Percentiles rank a stretch among this genome's conserved stretches.
Conservation (phyloP, 176 grass and related monocot species). For the Thalia dealbata region DNA sequence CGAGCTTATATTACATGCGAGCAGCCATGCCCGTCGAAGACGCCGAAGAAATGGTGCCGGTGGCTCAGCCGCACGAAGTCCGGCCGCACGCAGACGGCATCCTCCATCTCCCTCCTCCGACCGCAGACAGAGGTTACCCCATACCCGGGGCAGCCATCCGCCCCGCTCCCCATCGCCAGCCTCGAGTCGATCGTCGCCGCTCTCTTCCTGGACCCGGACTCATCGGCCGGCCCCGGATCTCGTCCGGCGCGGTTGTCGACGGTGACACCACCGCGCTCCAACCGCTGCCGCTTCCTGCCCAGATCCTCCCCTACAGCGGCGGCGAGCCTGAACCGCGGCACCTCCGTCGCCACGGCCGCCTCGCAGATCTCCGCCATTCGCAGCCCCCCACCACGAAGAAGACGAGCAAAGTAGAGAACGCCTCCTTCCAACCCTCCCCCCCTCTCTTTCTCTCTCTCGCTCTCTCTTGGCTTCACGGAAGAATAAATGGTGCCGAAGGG, state of each 20-base stretch:
- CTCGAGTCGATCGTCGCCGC: background rate
- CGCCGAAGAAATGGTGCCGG: constrained; percentile 60
- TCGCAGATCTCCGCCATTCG: background rate
- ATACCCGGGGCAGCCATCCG: constrained; percentile 4
- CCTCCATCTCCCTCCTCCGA: constrained; percentile 80
- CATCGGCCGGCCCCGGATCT: background rate
- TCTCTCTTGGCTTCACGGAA: background rate
- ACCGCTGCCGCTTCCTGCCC: constrained; percentile 22
- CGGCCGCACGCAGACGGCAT: constrained; percentile 34
- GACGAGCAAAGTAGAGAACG: too few relatives aligned
- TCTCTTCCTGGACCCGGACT: background rate
- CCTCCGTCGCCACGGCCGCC: constrained; percentile 41
- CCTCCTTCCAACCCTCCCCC: background rate
- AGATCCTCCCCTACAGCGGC: background rate
- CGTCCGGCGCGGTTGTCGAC: background rate
- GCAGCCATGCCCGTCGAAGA: constrained; percentile 90
- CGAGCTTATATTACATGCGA: constrained; percentile 43
- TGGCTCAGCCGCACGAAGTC: constrained; percentile 28
- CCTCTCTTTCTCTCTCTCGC: background rate
- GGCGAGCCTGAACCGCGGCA: constrained; percentile 38
- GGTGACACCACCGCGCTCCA: background rate
- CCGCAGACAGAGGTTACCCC: constrained; percentile 65
- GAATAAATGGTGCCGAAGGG: background rate
- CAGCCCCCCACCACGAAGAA: constrained; percentile 47
- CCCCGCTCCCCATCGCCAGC: background rate